Percentiles rank a stretch among this genome's conserved stretches.
These are phyloP conservation scores for Pyrenochaeta sp. DNA, from an alignment of 2,329 filamentous ascomycete species.

Conservation along the genomic window DNA sequence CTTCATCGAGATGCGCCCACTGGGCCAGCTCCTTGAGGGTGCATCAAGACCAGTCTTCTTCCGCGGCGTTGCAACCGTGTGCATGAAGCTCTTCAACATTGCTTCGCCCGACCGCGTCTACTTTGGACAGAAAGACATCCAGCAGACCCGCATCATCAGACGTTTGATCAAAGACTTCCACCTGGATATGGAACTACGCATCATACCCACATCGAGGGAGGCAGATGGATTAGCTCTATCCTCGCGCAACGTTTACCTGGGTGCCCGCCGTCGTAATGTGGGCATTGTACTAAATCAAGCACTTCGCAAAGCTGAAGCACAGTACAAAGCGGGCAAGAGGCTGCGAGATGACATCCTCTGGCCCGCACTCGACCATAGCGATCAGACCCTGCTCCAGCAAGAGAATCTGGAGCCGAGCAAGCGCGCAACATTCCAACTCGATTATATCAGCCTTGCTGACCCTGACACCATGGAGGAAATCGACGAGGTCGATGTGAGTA, in stretches of 20 bases:
- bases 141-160: slow-evolving; percentile 90
- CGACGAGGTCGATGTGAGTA: slow-evolving; percentile 69
- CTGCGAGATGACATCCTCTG: slow-evolving; percentile 73
- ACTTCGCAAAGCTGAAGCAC: slow-evolving; percentile 72
- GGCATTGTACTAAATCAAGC: slow-evolving; percentile 76
- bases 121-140: slow-evolving; percentile 97
- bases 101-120: slow-evolving; percentile 80
- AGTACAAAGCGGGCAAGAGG: slow-evolving; percentile 64
- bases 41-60: slow-evolving; percentile 91
- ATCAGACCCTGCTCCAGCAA: slow-evolving; percentile 67
- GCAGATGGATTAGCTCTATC: slow-evolving; percentile 86
- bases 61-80: slow-evolving; percentile 92
- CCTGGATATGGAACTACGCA: slow-evolving; percentile 74
- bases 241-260: slow-evolving; percentile 92
- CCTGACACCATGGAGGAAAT: slow-evolving; percentile 84
- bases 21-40: slow-evolving; percentile 83
- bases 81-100: slow-evolving; percentile 91
- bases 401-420: slow-evolving; percentile 64
- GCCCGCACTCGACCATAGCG: slow-evolving; percentile 69
- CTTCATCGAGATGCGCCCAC: slow-evolving; percentile 89
- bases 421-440: slow-evolving; percentile 78
- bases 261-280: slow-evolving; percentile 72
- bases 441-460: slow-evolving; percentile 92
- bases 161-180: slow-evolving; percentile 89
- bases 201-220: slow-evolving; percentile 79